phyloP scores from a whole-genome alignment of 2,329 filamentous ascomycete genomes.

The Hortaea sp. region DNA sequence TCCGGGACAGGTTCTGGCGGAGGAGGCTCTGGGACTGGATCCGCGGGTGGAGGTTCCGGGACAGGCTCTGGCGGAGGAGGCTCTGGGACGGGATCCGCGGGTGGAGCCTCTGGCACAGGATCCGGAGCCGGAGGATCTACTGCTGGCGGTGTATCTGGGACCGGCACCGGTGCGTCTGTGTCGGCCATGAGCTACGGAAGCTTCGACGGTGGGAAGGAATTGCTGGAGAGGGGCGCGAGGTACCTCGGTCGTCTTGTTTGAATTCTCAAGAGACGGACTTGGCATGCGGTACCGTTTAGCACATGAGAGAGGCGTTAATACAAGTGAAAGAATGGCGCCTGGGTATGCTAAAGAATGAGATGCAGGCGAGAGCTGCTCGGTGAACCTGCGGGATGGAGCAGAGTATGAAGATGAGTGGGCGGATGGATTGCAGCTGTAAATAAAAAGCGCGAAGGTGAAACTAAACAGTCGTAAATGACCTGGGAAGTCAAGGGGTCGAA shows the following conservation, averaged over 20 bases:
- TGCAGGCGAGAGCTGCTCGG: neutral
- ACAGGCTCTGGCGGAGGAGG: neutral
- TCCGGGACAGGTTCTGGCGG: neutral
- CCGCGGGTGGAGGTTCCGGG: neutral
- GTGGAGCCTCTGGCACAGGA: neutral
- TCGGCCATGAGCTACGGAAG: neutral
- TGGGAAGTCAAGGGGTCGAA: no score
- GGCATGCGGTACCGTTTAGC: neutral
- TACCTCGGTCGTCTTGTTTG: neutral
- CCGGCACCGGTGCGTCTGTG: neutral
- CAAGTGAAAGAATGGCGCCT: neutral
- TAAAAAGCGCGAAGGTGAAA: no score
- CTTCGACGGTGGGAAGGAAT: neutral
- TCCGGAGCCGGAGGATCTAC: neutral
- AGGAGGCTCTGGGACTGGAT: neutral
- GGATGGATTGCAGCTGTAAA: no score
- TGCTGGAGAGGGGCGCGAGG: neutral
- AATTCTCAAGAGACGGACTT: neutral
- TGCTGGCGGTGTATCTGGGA: neutral
- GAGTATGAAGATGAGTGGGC: neutral
- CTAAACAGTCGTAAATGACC: no score
- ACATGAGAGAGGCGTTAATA: neutral
- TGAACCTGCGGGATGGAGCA: neutral
- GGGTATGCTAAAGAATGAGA: neutral
- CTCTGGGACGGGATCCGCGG: neutral